Evolutionary conservation across 805 yeast genomes (phyloP), one percentile per base, ranked within the genome.

Genomic region (Jamesozyma piceae): DNA sequence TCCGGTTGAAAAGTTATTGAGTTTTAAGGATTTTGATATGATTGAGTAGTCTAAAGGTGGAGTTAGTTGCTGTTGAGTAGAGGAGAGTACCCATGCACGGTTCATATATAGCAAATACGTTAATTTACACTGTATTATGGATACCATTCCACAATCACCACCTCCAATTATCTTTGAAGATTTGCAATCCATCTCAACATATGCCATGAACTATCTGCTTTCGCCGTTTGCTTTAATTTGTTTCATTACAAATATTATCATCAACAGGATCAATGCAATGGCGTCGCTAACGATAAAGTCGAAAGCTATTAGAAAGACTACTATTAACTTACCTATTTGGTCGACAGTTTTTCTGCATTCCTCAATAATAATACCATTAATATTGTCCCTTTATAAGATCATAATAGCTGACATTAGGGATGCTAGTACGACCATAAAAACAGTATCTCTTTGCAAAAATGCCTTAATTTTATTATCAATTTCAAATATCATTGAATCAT

Each of bases 231-330:
- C 79, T 2, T 57, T 70, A 21, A 63, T 68, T 24, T 77, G 82
- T 57, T 74, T 78, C 70, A 53, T 73, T 8, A 74, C 78, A 48
- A 83, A 81, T 1, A 62, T 79, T 4, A 50, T 77, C 2, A 60
- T 79, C 46, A 79, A 80, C 57, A 62, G 85, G 48, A 72, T 80
- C 3, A 65, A 70, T 18, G 73, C 75, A 3, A 76, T 78, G 69
- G 78, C 83, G 2, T 65, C 79, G 14, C 9, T 36, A 2, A 36
- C 21, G 0, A 62, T 77, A 5, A 54, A 79, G 42, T 58, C 72
- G 19, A 67, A 67, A 32, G 53, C 53, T 2, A 27, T 19, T 17
- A 27, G 11, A 11, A n/a, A 13, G 8, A 42, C 40, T 17, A 44
- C 43, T 6, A 41, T 48, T 5, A 38, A 44, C 2, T 42, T 57